Base-by-base conservation (phyloP, 495 filamentous ascomycete species). In the Penicillium cosmopolitanum region DNA sequence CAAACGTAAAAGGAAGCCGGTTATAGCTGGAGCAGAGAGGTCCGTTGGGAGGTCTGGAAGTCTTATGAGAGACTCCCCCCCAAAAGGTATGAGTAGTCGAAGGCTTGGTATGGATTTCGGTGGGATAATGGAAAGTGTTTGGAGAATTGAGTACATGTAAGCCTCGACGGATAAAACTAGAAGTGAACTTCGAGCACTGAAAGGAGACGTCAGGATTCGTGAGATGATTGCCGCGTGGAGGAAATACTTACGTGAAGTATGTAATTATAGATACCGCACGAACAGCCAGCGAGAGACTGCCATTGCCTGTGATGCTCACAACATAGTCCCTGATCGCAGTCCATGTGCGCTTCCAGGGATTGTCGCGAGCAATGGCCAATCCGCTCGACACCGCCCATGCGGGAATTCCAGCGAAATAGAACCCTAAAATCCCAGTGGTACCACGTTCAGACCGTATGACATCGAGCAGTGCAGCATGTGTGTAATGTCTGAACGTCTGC, bases 61-160 rank as follows among this genome's bases (percentile, higher is more conserved):
- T 52, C 67, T 72, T 31, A 80, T 61, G 4, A 74, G 60, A 43
- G 74, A 77, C 28, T 64, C 60, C 23, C 62, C 56, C 21, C 77
- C 66, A 42, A 80, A 77, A 2, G 77, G 76, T 10, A 79, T 52
- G n/a, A 82, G 55, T 40, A 73, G 57, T 11, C 46, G 60, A 36
- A 64, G 11, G 9, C 65, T 58, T 11, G 73, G 75, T 11, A 73
- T 65, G 4, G 68, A 54, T 35, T 66, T 66, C n/a, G 79, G 65
- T 50, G 71, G 70, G 12, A 80, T 53, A 11, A 81, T 69, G 23
- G 74, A 73, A 11, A 82, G 73, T 16, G 77, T 71, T 60, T 84
- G 81, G n/a, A 84, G 68, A 25, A 78, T 63, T 46, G 77, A 77
- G 57, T 74, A 81, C 68, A 82, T 77, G 58, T 82, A 78, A 25